These are phyloP conservation scores for Tricholomella constricta DNA, from an alignment of 768 basidiomycete genomes.

Conservation along the genomic window DNA sequence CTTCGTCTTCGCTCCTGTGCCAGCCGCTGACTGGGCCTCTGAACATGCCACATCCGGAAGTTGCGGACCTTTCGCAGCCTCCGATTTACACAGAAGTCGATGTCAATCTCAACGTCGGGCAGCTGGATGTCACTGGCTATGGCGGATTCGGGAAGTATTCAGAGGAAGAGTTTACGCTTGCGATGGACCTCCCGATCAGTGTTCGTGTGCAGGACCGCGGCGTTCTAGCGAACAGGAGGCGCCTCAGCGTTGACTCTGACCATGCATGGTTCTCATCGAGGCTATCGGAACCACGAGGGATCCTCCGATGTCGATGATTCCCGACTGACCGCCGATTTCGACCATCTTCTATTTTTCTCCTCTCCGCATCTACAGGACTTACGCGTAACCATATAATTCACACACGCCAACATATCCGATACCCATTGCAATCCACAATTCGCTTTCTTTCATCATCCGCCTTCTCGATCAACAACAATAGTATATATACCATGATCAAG, in stretches of 20 bases:
- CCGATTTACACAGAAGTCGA: slow-evolving; percentile 23
- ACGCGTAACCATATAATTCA: background rate
- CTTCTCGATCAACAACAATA: background rate
- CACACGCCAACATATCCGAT: background rate
- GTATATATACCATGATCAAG: background rate
- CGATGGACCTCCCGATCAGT: slow-evolving; percentile 41
- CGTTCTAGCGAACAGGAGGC: slow-evolving; percentile 8
- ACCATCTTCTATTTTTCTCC: background rate
- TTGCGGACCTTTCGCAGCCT: slow-evolving; percentile 14
- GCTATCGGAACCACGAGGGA: slow-evolving; percentile 7
- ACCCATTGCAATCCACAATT: background rate
- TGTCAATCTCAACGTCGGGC: slow-evolving; percentile 19
- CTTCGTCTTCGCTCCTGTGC: slow-evolving; percentile 22
- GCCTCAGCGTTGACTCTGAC: slow-evolving; percentile 7
- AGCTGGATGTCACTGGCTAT: slow-evolving; percentile 18
- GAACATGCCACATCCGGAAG: slow-evolving; percentile 9
- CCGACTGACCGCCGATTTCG: background rate
- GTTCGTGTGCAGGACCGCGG: slow-evolving; percentile 14
- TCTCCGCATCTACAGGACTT: background rate
- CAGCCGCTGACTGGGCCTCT: slow-evolving; percentile 20
- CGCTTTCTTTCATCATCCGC: background rate
- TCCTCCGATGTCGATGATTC: slow-evolving; percentile 5
- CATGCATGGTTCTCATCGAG: slow-evolving; percentile 13
- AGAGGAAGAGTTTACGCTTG: slow-evolving; percentile 46
- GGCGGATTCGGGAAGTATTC: slow-evolving; percentile 20